Conservation (phyloP, 2,329 filamentous ascomycete species). For the Lecanicillium sp. region DNA sequence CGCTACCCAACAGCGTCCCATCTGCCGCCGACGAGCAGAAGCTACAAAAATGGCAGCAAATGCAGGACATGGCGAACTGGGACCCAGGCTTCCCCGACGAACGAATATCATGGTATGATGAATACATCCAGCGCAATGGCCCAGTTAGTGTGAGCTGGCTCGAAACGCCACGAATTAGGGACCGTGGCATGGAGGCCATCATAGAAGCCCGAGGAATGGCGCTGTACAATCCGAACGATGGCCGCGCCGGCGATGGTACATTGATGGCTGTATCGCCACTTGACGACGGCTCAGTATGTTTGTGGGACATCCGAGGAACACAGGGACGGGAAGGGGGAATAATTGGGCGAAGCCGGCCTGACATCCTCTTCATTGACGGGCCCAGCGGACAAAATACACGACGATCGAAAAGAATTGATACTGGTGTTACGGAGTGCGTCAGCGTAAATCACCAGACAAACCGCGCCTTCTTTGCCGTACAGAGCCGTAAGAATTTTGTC, state of each 20-base stretch:
- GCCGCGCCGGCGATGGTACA: constrained; percentile 35
- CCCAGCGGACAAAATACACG: constrained; percentile 34
- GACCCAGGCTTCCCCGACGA: constrained; percentile 70
- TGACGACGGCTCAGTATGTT: constrained; percentile 78
- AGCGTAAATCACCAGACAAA: constrained; percentile 63
- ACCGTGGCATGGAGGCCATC: constrained; percentile 34
- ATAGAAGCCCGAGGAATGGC: constrained; percentile 69
- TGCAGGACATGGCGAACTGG: constrained; percentile 68
- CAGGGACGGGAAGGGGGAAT: constrained; percentile 51
- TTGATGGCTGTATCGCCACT: constrained; percentile 65
- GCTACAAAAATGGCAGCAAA: constrained; percentile 14
- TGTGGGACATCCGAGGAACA: constrained; percentile 69
- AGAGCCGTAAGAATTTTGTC: constrained; percentile 46
- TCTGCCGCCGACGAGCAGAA: constrained; percentile 22
- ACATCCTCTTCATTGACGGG: constrained; percentile 56
- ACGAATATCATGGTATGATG: constrained; percentile 74
- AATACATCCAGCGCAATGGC: constrained; percentile 77
- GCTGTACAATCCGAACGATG: constrained; percentile 48
- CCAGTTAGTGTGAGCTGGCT: constrained; percentile 72
- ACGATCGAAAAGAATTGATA: constrained; percentile 59
- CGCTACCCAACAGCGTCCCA: constrained; percentile 2
- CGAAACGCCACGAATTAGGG: constrained; percentile 46
- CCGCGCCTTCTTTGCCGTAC: constrained; percentile 73
- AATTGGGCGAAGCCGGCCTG: constrained; percentile 55
- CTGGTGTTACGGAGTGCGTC: constrained; percentile 71